Conservation (phyloP, 768 basidiomycete genomes). For the Leccinum rimulosum region DNA sequence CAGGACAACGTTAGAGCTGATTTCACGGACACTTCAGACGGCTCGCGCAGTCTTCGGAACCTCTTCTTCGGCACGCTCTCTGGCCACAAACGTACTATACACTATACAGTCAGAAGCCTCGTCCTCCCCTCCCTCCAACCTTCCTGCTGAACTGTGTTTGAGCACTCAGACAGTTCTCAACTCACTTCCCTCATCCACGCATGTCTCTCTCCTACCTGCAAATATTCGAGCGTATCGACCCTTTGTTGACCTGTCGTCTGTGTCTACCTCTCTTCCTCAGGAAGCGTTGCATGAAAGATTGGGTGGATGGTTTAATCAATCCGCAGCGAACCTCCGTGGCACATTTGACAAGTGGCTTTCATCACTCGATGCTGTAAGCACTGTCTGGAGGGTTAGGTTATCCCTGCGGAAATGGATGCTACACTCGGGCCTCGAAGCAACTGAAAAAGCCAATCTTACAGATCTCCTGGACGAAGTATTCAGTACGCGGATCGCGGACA, state of each 20-base stretch:
- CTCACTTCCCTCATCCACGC: slow-evolving; percentile 77
- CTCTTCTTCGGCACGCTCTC: slow-evolving; percentile 34
- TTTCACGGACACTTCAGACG: slow-evolving; percentile 57
- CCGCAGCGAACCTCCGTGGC: slow-evolving; percentile 42
- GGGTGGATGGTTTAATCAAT: slow-evolving; percentile 61
- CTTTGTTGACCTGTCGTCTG: slow-evolving; percentile 70
- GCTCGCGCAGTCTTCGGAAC: slow-evolving; percentile 58
- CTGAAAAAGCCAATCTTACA: slow-evolving; percentile 46
- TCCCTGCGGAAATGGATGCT: slow-evolving; percentile 48
- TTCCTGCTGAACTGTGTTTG: slow-evolving; percentile 55
- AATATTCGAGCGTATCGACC: slow-evolving; percentile 78
- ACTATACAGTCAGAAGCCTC: slow-evolving; percentile 56
- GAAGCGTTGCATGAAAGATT: slow-evolving; percentile 46
- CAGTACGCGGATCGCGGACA: slow-evolving; percentile 48
- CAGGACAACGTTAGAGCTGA: slow-evolving; percentile 48
- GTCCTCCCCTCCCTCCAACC: slow-evolving; percentile 20
- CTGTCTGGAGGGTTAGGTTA: slow-evolving; percentile 69
- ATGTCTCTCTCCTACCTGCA: slow-evolving; percentile 73
- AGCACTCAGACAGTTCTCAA: slow-evolving; percentile 67
- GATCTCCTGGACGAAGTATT: slow-evolving; percentile 52
- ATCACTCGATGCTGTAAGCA: slow-evolving; percentile 55
- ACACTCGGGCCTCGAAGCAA: slow-evolving; percentile 40
- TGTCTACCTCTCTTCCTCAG: slow-evolving; percentile 50
- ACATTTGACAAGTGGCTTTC: slow-evolving; percentile 57
- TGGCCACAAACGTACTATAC: slow-evolving; percentile 57